A percentile compares a stretch with the other conserved stretches of the same genome.
These are phyloP conservation scores for Penicillium bialowiezense DNA, from an alignment of 495 filamentous ascomycete genomes.

Conservation along the genomic window DNA sequence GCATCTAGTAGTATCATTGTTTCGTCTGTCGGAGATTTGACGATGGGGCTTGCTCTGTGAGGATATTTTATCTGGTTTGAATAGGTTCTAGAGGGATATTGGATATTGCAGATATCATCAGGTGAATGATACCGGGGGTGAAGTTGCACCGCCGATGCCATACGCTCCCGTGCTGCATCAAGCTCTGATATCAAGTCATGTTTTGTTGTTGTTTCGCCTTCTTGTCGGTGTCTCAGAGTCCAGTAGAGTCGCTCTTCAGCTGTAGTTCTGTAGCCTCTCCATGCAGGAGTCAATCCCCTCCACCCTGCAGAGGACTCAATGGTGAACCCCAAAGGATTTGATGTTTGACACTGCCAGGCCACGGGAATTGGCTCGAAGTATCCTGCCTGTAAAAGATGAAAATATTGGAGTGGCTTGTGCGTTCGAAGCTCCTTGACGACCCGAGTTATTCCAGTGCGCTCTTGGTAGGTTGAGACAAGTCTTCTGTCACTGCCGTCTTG, in stretches of 20 bases:
- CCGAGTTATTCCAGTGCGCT: conserved; percentile 36
- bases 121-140: conserved; percentile 35
- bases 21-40: conserved; percentile 35
- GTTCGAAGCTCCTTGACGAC: conserved; percentile 38
- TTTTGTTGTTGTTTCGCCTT: conserved; percentile 28
- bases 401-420: conserved; percentile 39
- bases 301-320: conserved; percentile 44
- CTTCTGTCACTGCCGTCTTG: conserved; percentile 32
- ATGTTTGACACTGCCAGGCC: conserved; percentile 36
- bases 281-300: conserved; percentile 46
- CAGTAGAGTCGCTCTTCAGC: conserved; percentile 50
- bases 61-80: conserved; percentile 45
- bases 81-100: conserved; percentile 38
- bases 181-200: conserved; percentile 43
- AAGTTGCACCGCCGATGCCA: conserved; percentile 39
- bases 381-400: conserved; percentile 46
- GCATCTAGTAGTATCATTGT: conserved; percentile 48
- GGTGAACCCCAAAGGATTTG: conserved; percentile 44
- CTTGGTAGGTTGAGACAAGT: conserved; percentile 40
- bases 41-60: conserved; percentile 31
- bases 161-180: conserved; percentile 38
- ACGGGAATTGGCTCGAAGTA: conserved; percentile 50
- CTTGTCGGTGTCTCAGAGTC: conserved; percentile 42
- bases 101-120: conserved; percentile 39
- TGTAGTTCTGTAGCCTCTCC: conserved; percentile 47